Conservation (phyloP, 768 basidiomycete species). For the Hericium coralloides region DNA sequence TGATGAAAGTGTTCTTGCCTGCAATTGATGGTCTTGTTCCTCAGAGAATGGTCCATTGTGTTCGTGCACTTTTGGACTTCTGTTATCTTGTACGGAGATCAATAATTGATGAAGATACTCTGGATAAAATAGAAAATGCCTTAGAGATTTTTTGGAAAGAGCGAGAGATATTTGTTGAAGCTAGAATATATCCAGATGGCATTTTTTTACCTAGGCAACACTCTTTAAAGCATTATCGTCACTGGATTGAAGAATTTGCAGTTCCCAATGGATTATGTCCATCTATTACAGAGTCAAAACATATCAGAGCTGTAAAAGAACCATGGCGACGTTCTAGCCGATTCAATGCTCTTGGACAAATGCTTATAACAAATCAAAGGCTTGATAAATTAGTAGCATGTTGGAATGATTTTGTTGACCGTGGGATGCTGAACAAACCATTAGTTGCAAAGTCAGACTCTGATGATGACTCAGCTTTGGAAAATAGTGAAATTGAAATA, state of each 20-base stretch:
- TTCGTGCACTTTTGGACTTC: slow-evolving; percentile 6
- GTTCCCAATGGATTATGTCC: slow-evolving; percentile 16
- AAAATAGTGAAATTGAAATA: background rate
- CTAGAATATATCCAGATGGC: slow-evolving; percentile 2
- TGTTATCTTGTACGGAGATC: slow-evolving; percentile 12
- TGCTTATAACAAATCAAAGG: slow-evolving; percentile 11
- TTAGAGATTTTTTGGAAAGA: background rate
- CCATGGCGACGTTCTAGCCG: slow-evolving; percentile 15
- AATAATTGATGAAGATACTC: background rate
- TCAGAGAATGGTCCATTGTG: no score
- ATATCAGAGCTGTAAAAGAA: slow-evolving; percentile 16
- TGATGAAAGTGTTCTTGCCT: no score
- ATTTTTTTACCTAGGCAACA: slow-evolving; percentile 14
- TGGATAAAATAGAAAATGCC: background rate
- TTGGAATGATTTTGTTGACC: background rate
- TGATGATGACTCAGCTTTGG: background rate
- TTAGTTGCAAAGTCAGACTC: background rate
- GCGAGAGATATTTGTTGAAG: slow-evolving; percentile 1
- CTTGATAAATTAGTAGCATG: slow-evolving; percentile 1
- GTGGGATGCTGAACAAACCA: background rate
- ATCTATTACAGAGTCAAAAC: slow-evolving; percentile 16
- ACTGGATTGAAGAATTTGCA: slow-evolving; percentile 6
- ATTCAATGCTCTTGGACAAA: slow-evolving; percentile 13
- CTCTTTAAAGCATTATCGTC: slow-evolving; percentile 6
- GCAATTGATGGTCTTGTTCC: no score